A percentile compares a stretch with the other conserved stretches of the same genome.
Conservation (phyloP, 805 yeast species). For the Ogataea kodamae region DNA sequence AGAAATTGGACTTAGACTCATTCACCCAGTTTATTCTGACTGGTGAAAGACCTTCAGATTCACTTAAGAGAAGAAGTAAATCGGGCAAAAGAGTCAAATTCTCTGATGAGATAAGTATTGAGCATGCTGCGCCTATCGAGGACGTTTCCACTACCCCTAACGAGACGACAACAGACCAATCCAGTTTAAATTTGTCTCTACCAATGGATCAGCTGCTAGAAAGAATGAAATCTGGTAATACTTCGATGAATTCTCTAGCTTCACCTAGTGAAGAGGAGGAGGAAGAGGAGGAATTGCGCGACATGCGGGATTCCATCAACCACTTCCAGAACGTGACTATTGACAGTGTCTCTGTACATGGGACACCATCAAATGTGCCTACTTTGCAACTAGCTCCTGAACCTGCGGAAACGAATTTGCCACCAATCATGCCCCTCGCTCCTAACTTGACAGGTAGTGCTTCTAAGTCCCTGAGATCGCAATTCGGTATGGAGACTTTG, state of each 20-base stretch:
- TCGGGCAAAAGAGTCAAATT: conserved; percentile 64
- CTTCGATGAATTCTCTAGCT: conserved; percentile 10
- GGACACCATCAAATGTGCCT: conserved; percentile 59
- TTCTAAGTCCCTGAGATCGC: conserved; percentile 42
- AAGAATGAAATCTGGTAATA: conserved; percentile 35
- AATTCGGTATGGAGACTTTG: conserved; percentile 12
- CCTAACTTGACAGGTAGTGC: conserved; percentile 55
- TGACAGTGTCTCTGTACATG: conserved; percentile 71
- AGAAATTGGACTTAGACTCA: conserved; percentile 72
- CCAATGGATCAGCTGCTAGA: conserved; percentile 75
- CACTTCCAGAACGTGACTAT: conserved; percentile 75
- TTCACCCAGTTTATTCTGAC: conserved; percentile 82
- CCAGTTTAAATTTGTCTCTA: conserved; percentile 51
- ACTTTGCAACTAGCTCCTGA: conserved; percentile 16
- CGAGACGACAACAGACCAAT: conserved; percentile 10
- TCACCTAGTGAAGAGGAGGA: conserved; percentile 56
- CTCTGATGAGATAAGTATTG: conserved; percentile 55
- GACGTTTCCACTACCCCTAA: conserved; percentile 7
- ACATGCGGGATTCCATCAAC: conserved; percentile 70
- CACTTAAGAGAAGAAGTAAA: conserved; percentile 36
- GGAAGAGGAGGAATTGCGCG: conserved; percentile 68
- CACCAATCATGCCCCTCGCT: conserved; percentile 38
- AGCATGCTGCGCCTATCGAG: conserved; percentile 24
- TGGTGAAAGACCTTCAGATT: conserved; percentile 63
- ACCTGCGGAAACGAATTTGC: conserved; percentile 10